Conservation (phyloP, 805 yeast genomes). For the Kodamaea jinghongensis region DNA sequence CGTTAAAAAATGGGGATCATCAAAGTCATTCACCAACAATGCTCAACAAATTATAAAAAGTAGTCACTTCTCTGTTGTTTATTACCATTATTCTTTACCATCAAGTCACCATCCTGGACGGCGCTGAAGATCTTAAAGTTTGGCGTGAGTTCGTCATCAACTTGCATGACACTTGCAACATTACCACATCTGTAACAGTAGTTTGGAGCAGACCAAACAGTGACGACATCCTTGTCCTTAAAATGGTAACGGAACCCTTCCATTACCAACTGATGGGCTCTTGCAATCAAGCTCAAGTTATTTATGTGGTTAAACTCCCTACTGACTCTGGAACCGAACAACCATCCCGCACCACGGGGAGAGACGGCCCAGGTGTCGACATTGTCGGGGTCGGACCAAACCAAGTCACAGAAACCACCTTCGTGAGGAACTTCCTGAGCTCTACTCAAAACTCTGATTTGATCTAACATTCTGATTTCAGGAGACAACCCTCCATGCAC, state of each 20-base stretch:
- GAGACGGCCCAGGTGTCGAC: slow-evolving; percentile 98
- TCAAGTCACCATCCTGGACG: slow-evolving; percentile 75
- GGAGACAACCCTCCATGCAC: slow-evolving; percentile 98
- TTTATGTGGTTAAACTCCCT: slow-evolving; percentile 95
- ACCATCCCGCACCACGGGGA: slow-evolving; percentile 98
- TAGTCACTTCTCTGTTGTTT: slow-evolving; percentile 47
- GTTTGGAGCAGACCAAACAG: slow-evolving; percentile 98
- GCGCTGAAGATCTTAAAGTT: slow-evolving; percentile 93
- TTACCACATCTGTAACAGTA: slow-evolving; percentile 97
- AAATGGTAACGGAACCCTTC: slow-evolving; percentile 97
- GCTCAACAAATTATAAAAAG: slow-evolving; percentile 27
- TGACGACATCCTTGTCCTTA: slow-evolving; percentile 92
- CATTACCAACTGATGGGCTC: slow-evolving; percentile 98
- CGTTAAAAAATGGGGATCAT: background rate
- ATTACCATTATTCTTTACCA: slow-evolving; percentile 35
- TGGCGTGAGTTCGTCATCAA: slow-evolving; percentile 82
- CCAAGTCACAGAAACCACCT: slow-evolving; percentile 96
- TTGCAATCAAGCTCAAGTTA: slow-evolving; percentile 80
- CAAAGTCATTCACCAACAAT: background rate
- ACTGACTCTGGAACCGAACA: slow-evolving; percentile 91
- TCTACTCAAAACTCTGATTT: slow-evolving; percentile 86
- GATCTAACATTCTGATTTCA: slow-evolving; percentile 95
- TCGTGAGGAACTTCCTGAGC: slow-evolving; percentile 99
- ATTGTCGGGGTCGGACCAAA: slow-evolving; percentile 98
- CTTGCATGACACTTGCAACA: slow-evolving; percentile 97